Base-by-base conservation (phyloP, 257 asterid species). In the Dorcoceras hygrometricum region DNA sequence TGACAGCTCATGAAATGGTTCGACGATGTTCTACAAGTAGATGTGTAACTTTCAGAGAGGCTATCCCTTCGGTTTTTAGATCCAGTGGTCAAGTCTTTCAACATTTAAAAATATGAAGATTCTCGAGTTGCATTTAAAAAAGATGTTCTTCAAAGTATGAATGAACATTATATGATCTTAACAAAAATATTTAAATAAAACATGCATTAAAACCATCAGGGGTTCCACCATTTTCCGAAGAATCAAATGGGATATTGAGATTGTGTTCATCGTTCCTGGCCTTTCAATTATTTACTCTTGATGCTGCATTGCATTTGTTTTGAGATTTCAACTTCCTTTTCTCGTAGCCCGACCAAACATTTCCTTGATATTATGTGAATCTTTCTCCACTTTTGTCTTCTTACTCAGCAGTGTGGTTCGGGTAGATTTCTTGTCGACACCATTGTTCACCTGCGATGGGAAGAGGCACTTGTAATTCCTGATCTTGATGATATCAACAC, bases 311-410 rank as follows among this genome's bases (percentile, higher is more conserved):
- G 54, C 54, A 46, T 46, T 11, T 46, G 54, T 46, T 46, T 9
- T 59, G 55, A 27, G 3, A 39, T 9, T 19, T 79, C 71, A 87
- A 60, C 79, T 85, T 61, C 81, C 76, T 66, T 73, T 88, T 77
- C 90, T 81, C 57, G 95, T 79, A 74, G 86, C 96, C 73, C 93
- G 73, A 73, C 76, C 81, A 80, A 94, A 94, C 97, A 94, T 90
- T 79, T 90, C 98, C 80, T 80, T 94, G 75, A 94, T 94, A 71
- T 88, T 94, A 4, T 82, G 82, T 18, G 96, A 82, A 75, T 85
- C 83, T 50, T 79, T 88, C 80, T 90, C 99, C 62, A 83, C 80
- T 76, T 84, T 94, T 50, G 83, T 88, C 81, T 90, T 94, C 86
- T 94, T 94, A 12, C 81, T 55, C 68, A 62, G 89, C 78, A 87